Conservation (phyloP, 352 stramenopile species). For the Thalassiosira mediterranea region DNA sequence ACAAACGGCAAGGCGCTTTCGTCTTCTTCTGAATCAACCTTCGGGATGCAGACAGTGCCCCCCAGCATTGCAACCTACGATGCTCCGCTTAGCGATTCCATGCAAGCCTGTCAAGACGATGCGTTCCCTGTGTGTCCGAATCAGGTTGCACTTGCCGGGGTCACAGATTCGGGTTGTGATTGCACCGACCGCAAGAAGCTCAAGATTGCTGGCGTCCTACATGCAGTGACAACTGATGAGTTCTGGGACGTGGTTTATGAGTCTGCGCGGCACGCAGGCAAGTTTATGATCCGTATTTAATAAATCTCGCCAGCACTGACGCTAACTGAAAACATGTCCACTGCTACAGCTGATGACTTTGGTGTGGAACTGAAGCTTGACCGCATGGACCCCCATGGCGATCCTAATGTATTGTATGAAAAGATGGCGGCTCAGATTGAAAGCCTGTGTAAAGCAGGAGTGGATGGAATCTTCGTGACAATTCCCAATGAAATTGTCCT, state of each 20-base stretch:
- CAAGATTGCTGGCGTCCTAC: conserved; percentile 3
- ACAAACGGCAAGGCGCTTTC: conserved; percentile 29
- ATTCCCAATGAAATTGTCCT: conserved; percentile 28
- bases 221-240: conserved; percentile 15
- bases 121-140: conserved; percentile 42
- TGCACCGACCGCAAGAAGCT: conserved; percentile 12
- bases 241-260: conserved; percentile 54
- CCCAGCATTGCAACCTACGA: conserved; percentile 19
- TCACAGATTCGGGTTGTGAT: neutral
- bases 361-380: conserved; percentile 25
- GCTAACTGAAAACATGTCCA: no score
- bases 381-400: conserved; percentile 6
- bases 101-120: conserved; percentile 18
- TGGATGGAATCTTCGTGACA: conserved; percentile 55
- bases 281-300: no score
- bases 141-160: neutral
- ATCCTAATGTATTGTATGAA: conserved; percentile 5
- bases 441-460: conserved; percentile 18
- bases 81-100: conserved; percentile 15
- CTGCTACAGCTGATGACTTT: conserved; percentile 39
- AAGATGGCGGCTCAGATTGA: conserved; percentile 29
- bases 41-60: conserved; percentile 9
- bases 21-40: conserved; percentile 15
- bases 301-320: no score
- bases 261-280: conserved; percentile 27